Conservation (phyloP, 2,329 filamentous ascomycete species). For the Colletotrichum agaves region DNA sequence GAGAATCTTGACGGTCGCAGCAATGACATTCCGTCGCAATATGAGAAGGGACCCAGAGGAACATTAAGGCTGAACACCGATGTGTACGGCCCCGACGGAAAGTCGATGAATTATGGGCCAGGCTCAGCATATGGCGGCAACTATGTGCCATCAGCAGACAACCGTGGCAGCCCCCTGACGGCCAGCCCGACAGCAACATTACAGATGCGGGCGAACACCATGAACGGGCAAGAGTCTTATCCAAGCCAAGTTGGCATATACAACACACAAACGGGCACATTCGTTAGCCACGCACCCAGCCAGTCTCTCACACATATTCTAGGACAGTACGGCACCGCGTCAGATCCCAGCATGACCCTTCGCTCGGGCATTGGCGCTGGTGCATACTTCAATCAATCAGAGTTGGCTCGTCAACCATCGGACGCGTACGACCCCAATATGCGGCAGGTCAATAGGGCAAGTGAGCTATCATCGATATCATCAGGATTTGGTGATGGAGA, state of each 20-base stretch:
- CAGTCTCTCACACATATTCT: conserved; percentile 29
- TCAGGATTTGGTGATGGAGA: conserved; percentile 73
- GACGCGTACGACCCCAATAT: conserved; percentile 49
- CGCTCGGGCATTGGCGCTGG: conserved; percentile 50
- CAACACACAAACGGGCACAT: conserved; percentile 39
- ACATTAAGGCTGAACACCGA: conserved; percentile 41
- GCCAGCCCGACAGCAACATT: conserved; percentile 30
- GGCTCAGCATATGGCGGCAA: conserved; percentile 7
- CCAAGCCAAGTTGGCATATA: conserved; percentile 23
- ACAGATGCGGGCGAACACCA: conserved; percentile 22
- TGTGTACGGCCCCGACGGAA: conserved; percentile 39
- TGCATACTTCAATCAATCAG: conserved; percentile 52
- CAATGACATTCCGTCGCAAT: conserved; percentile 33
- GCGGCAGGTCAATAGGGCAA: conserved; percentile 54
- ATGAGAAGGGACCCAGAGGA: conserved; percentile 41
- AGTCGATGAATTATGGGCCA: conserved; percentile 12
- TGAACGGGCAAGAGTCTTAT: conserved; percentile 25
- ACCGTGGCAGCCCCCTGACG: conserved; percentile 27
- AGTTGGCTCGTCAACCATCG: conserved; percentile 50
- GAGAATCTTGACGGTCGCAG: conserved; percentile 43
- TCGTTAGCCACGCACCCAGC: conserved; percentile 31
- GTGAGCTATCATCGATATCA: conserved; percentile 69
- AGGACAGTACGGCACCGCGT: conserved; percentile 26
- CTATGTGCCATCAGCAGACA: conserved; percentile 34
- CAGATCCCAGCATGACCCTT: conserved; percentile 44